Base-by-base conservation (phyloP, 345 rosid genomes). In the Salix udensis region DNA sequence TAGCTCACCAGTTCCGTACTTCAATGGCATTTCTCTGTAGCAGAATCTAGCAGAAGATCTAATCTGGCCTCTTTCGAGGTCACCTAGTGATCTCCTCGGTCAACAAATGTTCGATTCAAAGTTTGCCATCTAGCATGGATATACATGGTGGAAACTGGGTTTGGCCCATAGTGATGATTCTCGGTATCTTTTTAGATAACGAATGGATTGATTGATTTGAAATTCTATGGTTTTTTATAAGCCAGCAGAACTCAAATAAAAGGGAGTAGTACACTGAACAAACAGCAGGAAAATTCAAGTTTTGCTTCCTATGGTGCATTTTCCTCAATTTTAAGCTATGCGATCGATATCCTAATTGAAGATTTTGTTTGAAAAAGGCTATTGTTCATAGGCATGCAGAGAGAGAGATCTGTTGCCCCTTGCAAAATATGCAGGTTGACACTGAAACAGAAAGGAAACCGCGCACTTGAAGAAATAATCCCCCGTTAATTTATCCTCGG, bases 1-100 rank as follows among this genome's bases (percentile, higher is more conserved):
- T 72, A 65, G 30, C 48, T 39, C 73, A 42, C 7, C 2, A 14
- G 40, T 78, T 67, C 73, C 81, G 81, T 73, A 78, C 68, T 67
- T 34, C 19, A 55, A 13, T 73, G 73, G 69, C 82, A 8, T 69
- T 79, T 72, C 68, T 73, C 34, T 31, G 3, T 5, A 40, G 36
- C 50, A 21, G 62, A n/a, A 34, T 70, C 65, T 23, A 26, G 4
- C 11, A 4, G 21, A 69, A 79, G 77, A 74, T 79, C 68, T 74
- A 68, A 46, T 48, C 77, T 74, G 48, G 50, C 77, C 77, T 68
- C 6, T 61, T 46, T 21, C 31, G 6, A 61, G 64, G 65, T 24
- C 70, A 37, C 61, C 70, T 58, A 68, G 72, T 3, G 16, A 42
- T 31, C 61, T 30, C 30, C 46, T 21, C 2, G 28, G 65, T 9